Conservation (phyloP, 495 filamentous ascomycete genomes). For the Xeromyces bisporus region DNA sequence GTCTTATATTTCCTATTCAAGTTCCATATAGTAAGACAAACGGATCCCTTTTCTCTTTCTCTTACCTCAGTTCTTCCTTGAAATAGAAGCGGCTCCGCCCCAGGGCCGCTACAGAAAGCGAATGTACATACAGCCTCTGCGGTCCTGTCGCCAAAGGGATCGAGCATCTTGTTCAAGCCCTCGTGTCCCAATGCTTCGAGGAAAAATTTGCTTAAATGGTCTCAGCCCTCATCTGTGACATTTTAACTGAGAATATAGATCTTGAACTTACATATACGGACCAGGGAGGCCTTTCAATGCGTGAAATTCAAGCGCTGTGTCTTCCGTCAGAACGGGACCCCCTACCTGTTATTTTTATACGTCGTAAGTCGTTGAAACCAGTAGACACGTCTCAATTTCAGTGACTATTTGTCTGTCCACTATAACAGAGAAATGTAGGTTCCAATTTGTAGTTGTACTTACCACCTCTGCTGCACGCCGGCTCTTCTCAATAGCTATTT, state of each 20-base stretch:
- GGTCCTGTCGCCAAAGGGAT: constrained; percentile 73
- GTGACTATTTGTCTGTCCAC: not conserved
- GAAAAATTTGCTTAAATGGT: constrained; percentile 66
- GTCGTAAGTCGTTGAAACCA: not conserved
- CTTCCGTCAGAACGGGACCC: constrained; percentile 87
- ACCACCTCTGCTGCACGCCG: constrained; percentile 42
- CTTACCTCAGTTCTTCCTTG: constrained; percentile 58
- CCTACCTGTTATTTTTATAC: constrained; percentile 36
- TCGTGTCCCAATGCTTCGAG: constrained; percentile 62
- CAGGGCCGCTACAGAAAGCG: constrained; percentile 74
- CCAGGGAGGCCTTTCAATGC: constrained; percentile 82
- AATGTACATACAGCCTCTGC: constrained; percentile 94
- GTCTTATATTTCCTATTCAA: not conserved
- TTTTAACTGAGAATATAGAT: not conserved
- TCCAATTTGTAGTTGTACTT: constrained; percentile 4
- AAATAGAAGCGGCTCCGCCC: constrained; percentile 71
- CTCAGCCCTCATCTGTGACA: constrained; percentile 1
- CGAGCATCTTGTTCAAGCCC: constrained; percentile 81
- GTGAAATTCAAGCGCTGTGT: constrained; percentile 86
- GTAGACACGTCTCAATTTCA: too few relatives aligned
- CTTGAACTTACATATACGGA: constrained; percentile 78
- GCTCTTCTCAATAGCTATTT: constrained; percentile 79
- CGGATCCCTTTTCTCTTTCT: not conserved
- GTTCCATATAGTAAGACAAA: not conserved
- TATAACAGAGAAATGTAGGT: too few relatives aligned